Evolutionary conservation across 257 asterid species (phyloP), one percentile per base, ranked within the genome.

Genomic region (Fraxinus cuspidata): DNA sequence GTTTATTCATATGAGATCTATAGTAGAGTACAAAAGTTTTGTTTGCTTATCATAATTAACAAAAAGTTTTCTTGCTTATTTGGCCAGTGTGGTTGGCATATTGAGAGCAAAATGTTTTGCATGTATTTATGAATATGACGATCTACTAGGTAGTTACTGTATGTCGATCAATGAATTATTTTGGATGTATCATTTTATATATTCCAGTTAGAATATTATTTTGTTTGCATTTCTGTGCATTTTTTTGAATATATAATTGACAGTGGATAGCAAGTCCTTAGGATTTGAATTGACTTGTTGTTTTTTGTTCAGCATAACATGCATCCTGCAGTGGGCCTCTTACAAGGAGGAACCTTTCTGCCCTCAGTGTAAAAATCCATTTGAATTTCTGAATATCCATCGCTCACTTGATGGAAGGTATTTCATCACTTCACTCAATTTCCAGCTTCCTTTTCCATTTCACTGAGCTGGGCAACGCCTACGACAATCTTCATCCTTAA

Each of bases 331-430:
- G 11, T 94, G 98, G 98, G 97, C 96, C 70, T 83, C 98, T 10
- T 89, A 85, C 92, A 93, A 95, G 81, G 87, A 85, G 53, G 89
- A 92, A 73, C 89, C 92, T 12, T 87, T 90, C 10, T 92, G 98
- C 79, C 99, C 99, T n/a, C 97, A 92, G 85, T 94, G 99, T 80
- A 94, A 92, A 80, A 79, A 80, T 73, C 96, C 92, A 63, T 94
- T 94, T 74, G 87, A 89, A 82, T 90, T 85, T 84, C 99, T 94
- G 56, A 76, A 86, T 74, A 67, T 92, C 83, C 96, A 86, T 79
- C 98, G 97, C 42, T 37, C 42, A 37, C 42, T 37, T 37, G 42
- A 37, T 37, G 42, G 42, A 37, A 37, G 42, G 42, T 92, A 88
- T 37, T 79, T 31, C 47, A 49, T 42, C 72, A 38, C 38, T 19